Evolutionary conservation across 2,329 filamentous ascomycete species (phyloP).

Genomic region (Fusarium acutatum): DNA sequence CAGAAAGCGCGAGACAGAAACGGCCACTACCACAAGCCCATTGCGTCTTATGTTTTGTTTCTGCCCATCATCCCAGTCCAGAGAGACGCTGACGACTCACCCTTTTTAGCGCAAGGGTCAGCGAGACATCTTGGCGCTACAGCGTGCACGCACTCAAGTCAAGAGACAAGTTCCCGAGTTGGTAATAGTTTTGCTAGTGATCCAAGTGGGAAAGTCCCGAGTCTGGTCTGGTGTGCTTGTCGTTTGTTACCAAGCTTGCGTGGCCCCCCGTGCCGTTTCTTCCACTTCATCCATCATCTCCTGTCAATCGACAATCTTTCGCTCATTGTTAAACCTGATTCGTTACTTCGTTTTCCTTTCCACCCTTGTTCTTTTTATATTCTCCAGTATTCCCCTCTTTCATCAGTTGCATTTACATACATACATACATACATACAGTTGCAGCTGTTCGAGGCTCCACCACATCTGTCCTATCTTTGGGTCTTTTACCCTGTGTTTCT

Average conservation of each 20-base stretch:
- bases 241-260: slow-evolving; percentile 29
- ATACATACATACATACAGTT: not conserved
- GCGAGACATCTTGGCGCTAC: slow-evolving; percentile 31
- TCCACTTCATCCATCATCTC: slow-evolving; percentile 27
- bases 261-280: slow-evolving; percentile 36
- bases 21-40: not conserved
- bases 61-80: not conserved
- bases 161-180: slow-evolving; percentile 3
- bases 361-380: slow-evolving; percentile 26
- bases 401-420: not conserved
- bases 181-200: slow-evolving; percentile 12
- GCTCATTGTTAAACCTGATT: slow-evolving; percentile 24
- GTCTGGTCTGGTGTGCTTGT: slow-evolving; percentile 2
- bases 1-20: slow-evolving; percentile 20
- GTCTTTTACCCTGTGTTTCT: slow-evolving; percentile 30
- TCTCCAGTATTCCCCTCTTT: slow-evolving; percentile 24
- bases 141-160: slow-evolving; percentile 4
- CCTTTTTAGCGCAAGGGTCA: slow-evolving; percentile 27
- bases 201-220: slow-evolving; percentile 31
- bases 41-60: not conserved
- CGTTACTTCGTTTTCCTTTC: slow-evolving; percentile 8
- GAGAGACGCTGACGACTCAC: slow-evolving; percentile 21
- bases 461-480: slow-evolving; percentile 19
- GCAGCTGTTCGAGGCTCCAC: slow-evolving; percentile 36
- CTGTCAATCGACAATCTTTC: slow-evolving; percentile 23